Base-by-base conservation (phyloP, 306 rosid species). In the Styphnolobium japonicum region DNA sequence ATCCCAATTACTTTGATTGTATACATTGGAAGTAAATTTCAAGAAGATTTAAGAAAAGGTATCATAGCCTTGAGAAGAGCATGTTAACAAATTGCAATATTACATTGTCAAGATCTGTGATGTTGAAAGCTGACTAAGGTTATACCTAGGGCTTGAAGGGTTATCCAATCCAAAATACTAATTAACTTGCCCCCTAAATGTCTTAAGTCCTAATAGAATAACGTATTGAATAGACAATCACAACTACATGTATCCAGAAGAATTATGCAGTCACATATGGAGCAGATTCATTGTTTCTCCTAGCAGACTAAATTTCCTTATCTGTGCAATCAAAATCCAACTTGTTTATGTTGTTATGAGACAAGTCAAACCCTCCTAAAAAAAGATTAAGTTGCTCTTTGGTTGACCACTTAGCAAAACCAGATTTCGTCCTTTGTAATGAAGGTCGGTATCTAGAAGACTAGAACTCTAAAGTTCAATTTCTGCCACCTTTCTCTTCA, bases 261-360 rank as follows among this genome's bases (percentile, higher is more conserved):
- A 66, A 23, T 3, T 12, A 22, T 0, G 23, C 29, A 19, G 71
- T 18, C 14, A 61, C 57, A 69, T 6, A 49, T 45, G 39, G 34
- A 61, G 58, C 67, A 82, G 40, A 78, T 63, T 51, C 81, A 75
- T 11, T 61, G 45, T 34, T 78, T 75, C 45, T 5, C 55, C n/a
- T 45, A 27, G 39, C 18, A 39, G 12, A 9, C 39, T 34, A 10
- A 58, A 36, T 64, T 22, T 22, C 25, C 18, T 53, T 45, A 19
- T 36, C 15, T 2, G n/a, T 22, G n/a, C 55, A 66, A 31, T 61
- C 82, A 62, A 69, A 74, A 46, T 39, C 58, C 25, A 48, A 63
- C 72, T 58, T 43, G 70, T 56, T 48, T 14, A 55, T 7, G 29
- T 42, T 69, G 72, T 58, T 15, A 55, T 21, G n/a, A 71, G 27